Evolutionary conservation across 2,329 filamentous ascomycete genomes (phyloP), one percentile per base, ranked within the genome.

Genomic region (Aspergillus sp.): DNA sequence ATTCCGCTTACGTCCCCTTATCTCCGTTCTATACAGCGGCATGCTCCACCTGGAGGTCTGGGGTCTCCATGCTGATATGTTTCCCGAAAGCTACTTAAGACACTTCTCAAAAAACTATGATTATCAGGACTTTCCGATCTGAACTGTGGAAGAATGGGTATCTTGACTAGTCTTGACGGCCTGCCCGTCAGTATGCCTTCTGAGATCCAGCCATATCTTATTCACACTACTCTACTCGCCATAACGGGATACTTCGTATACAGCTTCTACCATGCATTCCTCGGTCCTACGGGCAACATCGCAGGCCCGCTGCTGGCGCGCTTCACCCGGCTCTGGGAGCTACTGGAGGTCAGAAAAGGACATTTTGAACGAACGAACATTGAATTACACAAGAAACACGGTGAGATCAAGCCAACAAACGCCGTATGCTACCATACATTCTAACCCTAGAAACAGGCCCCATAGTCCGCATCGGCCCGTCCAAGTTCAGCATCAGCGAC

Each of bases 401-500:
- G 51, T 49, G 4, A 36, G 7, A 10, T 14, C 25, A 10, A 31
- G 4, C 19, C 16, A n/a, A n/a, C 14, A 43, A 16, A 43, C 19
- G 20, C 17, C 10, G 7, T 14, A 4, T 44, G 6, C 20, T 44
- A 11, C 7, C 3, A 25, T n/a, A 4, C 21, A 29, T 14, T 48
- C 19, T 52, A 10, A 31, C 20, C 7, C 1, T 2, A 17, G 16
- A 41, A 13, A 14, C 21, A 69, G 66, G 69, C 3, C 67, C 68
- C 9, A 68, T 73, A 19, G 62, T 73, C 5, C 69, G 71, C 23
- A 69, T 73, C 50, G 68, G 57, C 29, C 69, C 71, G 2, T 55
- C 59, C 46, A 69, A 71, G 52, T 43, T 73, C 1, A 71, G 72
- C 49, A 64, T 73, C 49, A 59, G 59, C 45, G 71, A 73, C 50